phyloP scores from a whole-genome alignment of 352 stramenopile species.

The Phytophthora europaea region DNA sequence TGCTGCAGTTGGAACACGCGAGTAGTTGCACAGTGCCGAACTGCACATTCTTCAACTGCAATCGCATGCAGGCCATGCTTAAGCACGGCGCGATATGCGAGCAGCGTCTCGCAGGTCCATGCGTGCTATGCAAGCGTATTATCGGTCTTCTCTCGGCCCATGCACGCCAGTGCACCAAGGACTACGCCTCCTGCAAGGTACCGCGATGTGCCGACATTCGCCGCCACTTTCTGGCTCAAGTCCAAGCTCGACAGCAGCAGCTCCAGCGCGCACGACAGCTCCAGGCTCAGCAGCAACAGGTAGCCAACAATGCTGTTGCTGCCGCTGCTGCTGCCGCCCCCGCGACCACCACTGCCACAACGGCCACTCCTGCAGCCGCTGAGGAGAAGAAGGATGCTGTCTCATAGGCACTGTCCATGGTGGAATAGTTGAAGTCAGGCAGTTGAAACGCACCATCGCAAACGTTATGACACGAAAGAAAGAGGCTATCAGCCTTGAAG shows the following conservation, averaged over 20 bases:
- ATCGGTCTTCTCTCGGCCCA: conserved; percentile 86
- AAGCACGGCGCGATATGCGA: conserved; percentile 91
- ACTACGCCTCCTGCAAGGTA: conserved; percentile 82
- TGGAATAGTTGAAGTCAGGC: conserved; percentile 11
- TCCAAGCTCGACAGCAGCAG: conserved; percentile 82
- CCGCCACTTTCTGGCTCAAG: conserved; percentile 82
- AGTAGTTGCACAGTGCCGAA: conserved; percentile 76
- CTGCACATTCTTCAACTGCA: conserved; percentile 89
- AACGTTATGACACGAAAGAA: conserved; percentile 11
- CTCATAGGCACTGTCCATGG: conserved; percentile 23
- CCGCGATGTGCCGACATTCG: conserved; percentile 89
- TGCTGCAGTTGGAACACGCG: conserved; percentile 88
- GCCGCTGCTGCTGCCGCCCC: conserved; percentile 2
- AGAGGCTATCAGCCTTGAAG: neutral
- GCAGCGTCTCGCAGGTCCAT: conserved; percentile 82
- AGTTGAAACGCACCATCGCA: conserved; percentile 4
- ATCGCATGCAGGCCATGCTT: conserved; percentile 90
- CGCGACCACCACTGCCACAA: neutral
- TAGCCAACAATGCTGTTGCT: conserved; percentile 2
- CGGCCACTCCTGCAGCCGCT: neutral
- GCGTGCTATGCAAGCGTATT: conserved; percentile 89
- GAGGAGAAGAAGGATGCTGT: conserved; percentile 38
- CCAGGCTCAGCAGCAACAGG: conserved; percentile 42
- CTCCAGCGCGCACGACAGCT: conserved; percentile 52
- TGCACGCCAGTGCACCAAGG: conserved; percentile 84